Evolutionary conservation across 2,329 filamentous ascomycete genomes (phyloP).

Genomic region (Fonsecaea monophora): DNA sequence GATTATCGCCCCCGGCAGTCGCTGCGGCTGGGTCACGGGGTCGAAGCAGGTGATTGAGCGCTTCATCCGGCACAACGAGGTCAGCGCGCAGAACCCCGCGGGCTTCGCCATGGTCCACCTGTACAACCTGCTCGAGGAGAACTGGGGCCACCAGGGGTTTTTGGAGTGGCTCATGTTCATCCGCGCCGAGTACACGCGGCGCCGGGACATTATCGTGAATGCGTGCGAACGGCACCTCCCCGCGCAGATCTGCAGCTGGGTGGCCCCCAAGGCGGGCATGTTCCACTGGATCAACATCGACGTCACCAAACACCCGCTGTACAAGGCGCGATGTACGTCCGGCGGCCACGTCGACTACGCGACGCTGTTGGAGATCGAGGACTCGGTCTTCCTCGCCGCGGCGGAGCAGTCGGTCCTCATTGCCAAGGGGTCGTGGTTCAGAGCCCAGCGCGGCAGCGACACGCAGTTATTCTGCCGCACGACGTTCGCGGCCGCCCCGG

Average conservation of each 20-base stretch:
- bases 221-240: constrained; percentile 83
- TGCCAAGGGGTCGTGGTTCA: constrained; percentile 90
- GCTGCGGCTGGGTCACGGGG: constrained; percentile 87
- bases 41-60: constrained; percentile 83
- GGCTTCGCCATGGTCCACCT: constrained; percentile 84
- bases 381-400: constrained; percentile 80
- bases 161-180: constrained; percentile 86
- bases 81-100: constrained; percentile 81
- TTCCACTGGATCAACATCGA: constrained; percentile 68
- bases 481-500: constrained; percentile 83
- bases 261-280: constrained; percentile 85
- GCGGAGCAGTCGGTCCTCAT: constrained; percentile 80
- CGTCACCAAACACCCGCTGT: constrained; percentile 53
- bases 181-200: constrained; percentile 77
- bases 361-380: constrained; percentile 67
- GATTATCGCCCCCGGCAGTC: constrained; percentile 80
- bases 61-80: constrained; percentile 82
- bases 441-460: constrained; percentile 68
- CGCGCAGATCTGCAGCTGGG: constrained; percentile 76
- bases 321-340: constrained; percentile 11
- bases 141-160: constrained; percentile 92
- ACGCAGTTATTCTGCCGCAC: constrained; percentile 83
- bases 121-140: constrained; percentile 88
- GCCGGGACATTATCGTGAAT: constrained; percentile 76
- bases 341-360: constrained; percentile 43